Base-by-base conservation (phyloP, 2,329 filamentous ascomycete species). In the Tolypocladium inflatum region DNA sequence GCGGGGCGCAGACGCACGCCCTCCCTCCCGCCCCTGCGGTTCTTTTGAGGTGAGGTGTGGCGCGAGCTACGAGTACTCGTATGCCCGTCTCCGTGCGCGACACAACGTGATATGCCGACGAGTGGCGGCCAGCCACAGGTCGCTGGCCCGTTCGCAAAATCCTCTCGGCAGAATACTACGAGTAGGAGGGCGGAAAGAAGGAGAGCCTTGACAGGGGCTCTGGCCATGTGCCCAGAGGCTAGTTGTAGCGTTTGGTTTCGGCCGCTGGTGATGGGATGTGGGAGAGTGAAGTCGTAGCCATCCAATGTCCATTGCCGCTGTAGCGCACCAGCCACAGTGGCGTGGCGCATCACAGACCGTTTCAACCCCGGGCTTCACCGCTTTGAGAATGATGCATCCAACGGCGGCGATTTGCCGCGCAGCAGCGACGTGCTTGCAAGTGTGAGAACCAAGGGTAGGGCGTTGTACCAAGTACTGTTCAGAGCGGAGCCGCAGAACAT, bases 241-340 rank as follows among this genome's bases (percentile, higher is more conserved):
- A 37, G 35, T 37, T 21, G 41, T 43, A 15, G 21, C 41, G 41
- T 19, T 19, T 42, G 41, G 41, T 42, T n/a, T 42, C 41, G 41
- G 17, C 41, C 41, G 41, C 41, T 10, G 41, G 11, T 21, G 41
- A 43, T 26, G 21, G 42, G 41, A 43, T 21, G n/a, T 45, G n/a
- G 8, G 41, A 43, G 41, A 11, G n/a, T 11, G 41, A 43, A 23
- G 41, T 43, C n/a, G 41, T n/a, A 21, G 41, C n/a, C 19, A n/a
- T 42, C 41, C 9, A 21, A 45, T 13, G 13, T 45, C 9, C 42
- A 23, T 45, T 43, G n/a, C n/a, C n/a, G n/a, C n/a, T n/a, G n/a
- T n/a, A 45, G 54, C 37, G 51, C 55, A 58, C 52, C 55, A 56
- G 60, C 60, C 60, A 61, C 60, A 58, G 57, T 60, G 57, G 45